phyloP scores from a whole-genome alignment of 306 rosid species.

The Cicer yamashitae region DNA sequence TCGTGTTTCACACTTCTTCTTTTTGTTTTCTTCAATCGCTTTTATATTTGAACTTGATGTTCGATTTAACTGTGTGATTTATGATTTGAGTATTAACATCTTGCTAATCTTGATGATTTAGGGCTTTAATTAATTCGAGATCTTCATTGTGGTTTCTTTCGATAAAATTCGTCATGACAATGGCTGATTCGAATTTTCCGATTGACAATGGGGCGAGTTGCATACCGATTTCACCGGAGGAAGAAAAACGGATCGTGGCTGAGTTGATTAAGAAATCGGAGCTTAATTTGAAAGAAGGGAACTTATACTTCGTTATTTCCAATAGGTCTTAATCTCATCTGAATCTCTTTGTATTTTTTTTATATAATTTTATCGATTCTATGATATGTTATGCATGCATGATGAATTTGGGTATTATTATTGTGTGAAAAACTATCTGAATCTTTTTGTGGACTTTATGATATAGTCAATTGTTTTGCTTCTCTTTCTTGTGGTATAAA shows the following conservation, averaged over 20 bases:
- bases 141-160: slow-evolving; percentile 43
- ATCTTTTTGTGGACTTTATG: slow-evolving; percentile 23
- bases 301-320: slow-evolving; percentile 74
- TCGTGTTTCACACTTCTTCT: slow-evolving; percentile 36
- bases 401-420: slow-evolving; percentile 36
- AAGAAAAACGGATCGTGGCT: slow-evolving; percentile 75
- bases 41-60: slow-evolving; percentile 1
- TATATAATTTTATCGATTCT: slow-evolving; percentile 3
- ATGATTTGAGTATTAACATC: slow-evolving; percentile 26
- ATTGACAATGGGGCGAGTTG: slow-evolving; percentile 73
- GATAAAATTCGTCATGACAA: slow-evolving; percentile 60
- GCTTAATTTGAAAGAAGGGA: slow-evolving; percentile 83
- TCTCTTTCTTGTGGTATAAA: slow-evolving; percentile 14
- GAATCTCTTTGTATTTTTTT: neutral
- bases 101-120: slow-evolving; percentile 28
- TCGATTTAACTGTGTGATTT: slow-evolving; percentile 7
- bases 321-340: slow-evolving; percentile 56
- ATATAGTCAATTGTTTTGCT: neutral
- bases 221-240: slow-evolving; percentile 76
- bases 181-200: slow-evolving; percentile 73
- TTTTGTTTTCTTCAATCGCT: neutral
- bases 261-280: slow-evolving; percentile 72
- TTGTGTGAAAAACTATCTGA: neutral
- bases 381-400: neutral
- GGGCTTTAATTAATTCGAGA: slow-evolving; percentile 45